Base-by-base conservation (phyloP, 768 basidiomycete genomes). In the Auricularia sp. region DNA sequence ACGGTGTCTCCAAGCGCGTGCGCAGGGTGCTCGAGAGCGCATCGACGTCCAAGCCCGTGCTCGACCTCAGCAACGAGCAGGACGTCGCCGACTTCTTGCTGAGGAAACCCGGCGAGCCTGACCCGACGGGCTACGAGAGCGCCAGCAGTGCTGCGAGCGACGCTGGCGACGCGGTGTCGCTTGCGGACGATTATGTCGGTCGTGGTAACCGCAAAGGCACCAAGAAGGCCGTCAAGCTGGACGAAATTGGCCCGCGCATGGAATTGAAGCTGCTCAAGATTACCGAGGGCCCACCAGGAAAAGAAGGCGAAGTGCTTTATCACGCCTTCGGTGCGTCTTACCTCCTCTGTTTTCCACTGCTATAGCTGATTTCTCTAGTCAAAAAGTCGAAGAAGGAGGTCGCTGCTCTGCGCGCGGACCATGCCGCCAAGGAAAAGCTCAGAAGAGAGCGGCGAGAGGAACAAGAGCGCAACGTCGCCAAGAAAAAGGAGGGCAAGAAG, bases 81-180 rank as follows among this genome's bases (percentile, higher is more conserved):
- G 97, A 99, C 71, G 88, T 99, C 35, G 93, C 96, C 1, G 96
- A 99, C 73, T 99, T 97, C 72, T 75, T 99, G 69, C 81, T 98
- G 44, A 78, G 91, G 35, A 85, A 81, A 70, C 77, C 79, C 62
- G 88, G 88, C 16, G 83, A 87, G 63, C 71, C 79, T 58, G 81
- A 81, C 16, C 84, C 84, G 16, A 88, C 84, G 36, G 85, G 90
- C 23, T 88, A 92, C 70, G 87, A 93, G 74, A 86, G 85, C 62
- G 87, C 87, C 10, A 85, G 84, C n/a, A 88, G 87, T n/a, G 86
- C 87, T 8, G 84, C 86, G 53, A 87, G 87, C 66, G 93, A 91
- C 68, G 86, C 79, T 2, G 93, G 85, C n/a, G 90, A 88, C 70
- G 84, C 88, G 11, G 85, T 99, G 1, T 84, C 87, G 66, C 77